phyloP scores from a whole-genome alignment of 805 yeast genomes.

The Spathaspora girioi region DNA sequence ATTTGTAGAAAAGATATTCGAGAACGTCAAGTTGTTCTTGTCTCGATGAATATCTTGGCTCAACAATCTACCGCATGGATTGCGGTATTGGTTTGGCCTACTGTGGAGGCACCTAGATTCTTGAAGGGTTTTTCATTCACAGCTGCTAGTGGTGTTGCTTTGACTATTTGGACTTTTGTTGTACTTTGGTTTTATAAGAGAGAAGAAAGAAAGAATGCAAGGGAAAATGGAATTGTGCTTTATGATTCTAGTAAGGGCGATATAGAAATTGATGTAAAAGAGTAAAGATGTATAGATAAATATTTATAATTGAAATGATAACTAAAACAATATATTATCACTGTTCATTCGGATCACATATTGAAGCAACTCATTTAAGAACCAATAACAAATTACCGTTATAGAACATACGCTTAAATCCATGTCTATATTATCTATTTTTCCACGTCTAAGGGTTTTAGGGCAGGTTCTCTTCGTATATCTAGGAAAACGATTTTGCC shows the following conservation, averaged over 20 bases:
- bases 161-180: slow-evolving; percentile 47
- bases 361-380: too few relatives aligned
- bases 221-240: slow-evolving; percentile 33
- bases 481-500: too few relatives aligned
- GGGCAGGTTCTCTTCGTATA: too few relatives aligned
- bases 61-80: slow-evolving; percentile 55
- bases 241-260: slow-evolving; percentile 16
- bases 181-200: slow-evolving; percentile 45
- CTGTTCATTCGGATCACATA: too few relatives aligned
- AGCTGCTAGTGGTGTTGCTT: slow-evolving; percentile 43
- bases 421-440: too few relatives aligned
- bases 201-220: slow-evolving; percentile 28
- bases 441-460: too few relatives aligned
- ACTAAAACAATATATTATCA: too few relatives aligned
- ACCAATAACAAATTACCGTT: too few relatives aligned
- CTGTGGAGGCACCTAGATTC: slow-evolving; percentile 56
- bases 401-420: too few relatives aligned
- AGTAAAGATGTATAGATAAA: not conserved
- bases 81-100: slow-evolving; percentile 50
- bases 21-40: slow-evolving; percentile 53
- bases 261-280: not conserved
- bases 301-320: too few relatives aligned
- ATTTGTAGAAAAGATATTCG: slow-evolving; percentile 55
- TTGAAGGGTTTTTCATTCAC: slow-evolving; percentile 52
- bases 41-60: slow-evolving; percentile 52